Evolutionary conservation across 2,329 filamentous ascomycete species (phyloP).

Genomic region (Penicillium rolfsii): DNA sequence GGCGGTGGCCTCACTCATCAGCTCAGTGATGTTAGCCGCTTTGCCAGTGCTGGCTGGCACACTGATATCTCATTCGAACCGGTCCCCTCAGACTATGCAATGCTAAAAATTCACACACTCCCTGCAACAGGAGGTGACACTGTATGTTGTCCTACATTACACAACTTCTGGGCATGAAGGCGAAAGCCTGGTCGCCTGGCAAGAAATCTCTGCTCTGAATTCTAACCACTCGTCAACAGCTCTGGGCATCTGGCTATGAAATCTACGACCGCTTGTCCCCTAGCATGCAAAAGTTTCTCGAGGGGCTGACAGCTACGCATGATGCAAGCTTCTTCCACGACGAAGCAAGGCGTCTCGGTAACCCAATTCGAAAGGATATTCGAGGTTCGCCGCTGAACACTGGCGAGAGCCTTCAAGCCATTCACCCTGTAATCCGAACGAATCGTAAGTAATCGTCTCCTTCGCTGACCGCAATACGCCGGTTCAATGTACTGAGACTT

Average conservation of each 20-base stretch:
- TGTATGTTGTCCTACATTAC: not conserved
- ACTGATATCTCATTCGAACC: slow-evolving; percentile 5
- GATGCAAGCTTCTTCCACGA: slow-evolving; percentile 36
- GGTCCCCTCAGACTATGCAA: slow-evolving; percentile 5
- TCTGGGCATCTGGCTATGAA: slow-evolving; percentile 35
- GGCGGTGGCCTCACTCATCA: slow-evolving; percentile 7
- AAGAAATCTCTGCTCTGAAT: not conserved
- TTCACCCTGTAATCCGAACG: slow-evolving; percentile 53
- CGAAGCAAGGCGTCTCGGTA: slow-evolving; percentile 34
- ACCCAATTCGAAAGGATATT: slow-evolving; percentile 33
- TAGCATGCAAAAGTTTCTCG: slow-evolving; percentile 45
- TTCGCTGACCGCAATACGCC: not conserved
- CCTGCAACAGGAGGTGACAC: slow-evolving; percentile 4
- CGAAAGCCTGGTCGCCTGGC: not conserved
- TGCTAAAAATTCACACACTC: slow-evolving; percentile 3
- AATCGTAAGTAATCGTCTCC: slow-evolving; percentile 46
- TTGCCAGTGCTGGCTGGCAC: slow-evolving; percentile 8
- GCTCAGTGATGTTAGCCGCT: slow-evolving; percentile 5
- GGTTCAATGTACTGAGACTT: not conserved
- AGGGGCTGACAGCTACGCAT: slow-evolving; percentile 44
- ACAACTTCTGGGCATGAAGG: not conserved
- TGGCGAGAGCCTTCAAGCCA: slow-evolving; percentile 55
- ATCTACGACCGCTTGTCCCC: slow-evolving; percentile 46
- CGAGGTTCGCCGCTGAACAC: slow-evolving; percentile 61
- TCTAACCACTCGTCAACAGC: not conserved